These are phyloP conservation scores for Shiraia bambusicola DNA, from an alignment of 2,329 filamentous ascomycete species.

Conservation along the genomic window DNA sequence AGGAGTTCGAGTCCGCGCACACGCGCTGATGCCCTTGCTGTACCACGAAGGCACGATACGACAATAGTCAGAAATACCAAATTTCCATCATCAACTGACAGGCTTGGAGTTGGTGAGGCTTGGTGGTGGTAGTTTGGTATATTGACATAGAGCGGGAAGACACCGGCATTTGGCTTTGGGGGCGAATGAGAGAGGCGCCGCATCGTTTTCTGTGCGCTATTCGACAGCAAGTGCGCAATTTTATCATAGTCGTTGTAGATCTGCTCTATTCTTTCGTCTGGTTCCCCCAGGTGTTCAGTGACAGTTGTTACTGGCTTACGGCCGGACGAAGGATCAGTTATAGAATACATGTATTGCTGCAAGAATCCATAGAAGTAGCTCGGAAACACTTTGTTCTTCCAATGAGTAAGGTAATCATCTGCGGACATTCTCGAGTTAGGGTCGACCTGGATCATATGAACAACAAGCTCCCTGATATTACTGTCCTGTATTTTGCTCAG, in stretches of 20 bases:
- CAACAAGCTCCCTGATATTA: constrained; percentile 83
- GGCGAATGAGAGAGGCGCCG: constrained; percentile 33
- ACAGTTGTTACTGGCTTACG: constrained; percentile 69
- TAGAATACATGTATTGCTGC: constrained; percentile 94
- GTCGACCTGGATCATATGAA: constrained; percentile 94
- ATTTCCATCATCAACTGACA: constrained; percentile 79
- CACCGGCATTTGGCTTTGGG: constrained; percentile 51
- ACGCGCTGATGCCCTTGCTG: constrained; percentile 82
- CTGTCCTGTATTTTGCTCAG: constrained; percentile 84
- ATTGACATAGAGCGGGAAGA: constrained; percentile 81
- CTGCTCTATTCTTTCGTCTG: constrained; percentile 90
- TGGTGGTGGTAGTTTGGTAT: constrained; percentile 81
- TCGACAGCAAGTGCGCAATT: constrained; percentile 90
- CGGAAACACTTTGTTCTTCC: constrained; percentile 88
- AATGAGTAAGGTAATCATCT: constrained; percentile 90
- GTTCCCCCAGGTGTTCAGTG: constrained; percentile 74
- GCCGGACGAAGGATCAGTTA: constrained; percentile 86
- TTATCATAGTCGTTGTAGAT: constrained; percentile 97
- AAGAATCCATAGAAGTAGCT: constrained; percentile 97
- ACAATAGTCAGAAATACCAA: constrained; percentile 89
- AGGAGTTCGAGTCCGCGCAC: constrained; percentile 88
- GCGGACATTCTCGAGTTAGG: constrained; percentile 90
- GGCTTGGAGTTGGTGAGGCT: constrained; percentile 61
- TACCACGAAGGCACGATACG: constrained; percentile 85
- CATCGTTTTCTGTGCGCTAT: constrained; percentile 56